Evolutionary conservation across 805 yeast species (phyloP).

Genomic region (Tetrapisispora iriomotensis): DNA sequence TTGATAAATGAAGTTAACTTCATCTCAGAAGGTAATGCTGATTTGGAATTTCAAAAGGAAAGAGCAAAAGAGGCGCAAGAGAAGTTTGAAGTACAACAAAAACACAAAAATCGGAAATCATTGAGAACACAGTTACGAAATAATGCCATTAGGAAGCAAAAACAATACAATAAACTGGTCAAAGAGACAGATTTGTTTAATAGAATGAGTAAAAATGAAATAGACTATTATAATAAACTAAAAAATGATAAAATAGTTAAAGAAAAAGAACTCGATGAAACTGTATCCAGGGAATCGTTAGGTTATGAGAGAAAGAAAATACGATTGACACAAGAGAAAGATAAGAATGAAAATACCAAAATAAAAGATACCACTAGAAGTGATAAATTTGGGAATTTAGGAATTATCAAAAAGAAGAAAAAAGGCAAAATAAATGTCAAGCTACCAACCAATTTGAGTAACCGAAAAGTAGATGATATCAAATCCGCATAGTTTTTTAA

Average conservation of each 20-base stretch:
- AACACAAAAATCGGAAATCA: constrained; percentile 19
- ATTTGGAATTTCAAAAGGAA: constrained; percentile 16
- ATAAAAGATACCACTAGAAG: neutral
- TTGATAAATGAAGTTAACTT: constrained; percentile 7
- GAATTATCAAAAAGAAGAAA: constrained; percentile 1
- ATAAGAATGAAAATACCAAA: neutral
- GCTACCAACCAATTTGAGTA: neutral
- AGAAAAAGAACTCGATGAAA: constrained; percentile 8
- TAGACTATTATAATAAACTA: constrained; percentile 11
- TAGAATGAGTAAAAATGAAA: constrained; percentile 18
- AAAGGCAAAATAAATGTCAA: neutral
- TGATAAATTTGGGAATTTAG: neutral
- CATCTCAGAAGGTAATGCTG: constrained; percentile 23
- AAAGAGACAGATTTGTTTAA: constrained; percentile 24
- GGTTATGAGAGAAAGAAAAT: constrained; percentile 2
- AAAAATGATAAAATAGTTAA: constrained; percentile 4
- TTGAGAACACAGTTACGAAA: constrained; percentile 24
- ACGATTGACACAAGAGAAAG: neutral
- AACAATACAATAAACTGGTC: constrained; percentile 15
- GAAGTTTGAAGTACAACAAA: constrained; percentile 15
- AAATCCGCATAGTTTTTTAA: too few species aligned
- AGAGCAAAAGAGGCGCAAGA: constrained; percentile 16
- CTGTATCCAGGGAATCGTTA: neutral
- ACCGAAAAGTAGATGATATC: too few species aligned
- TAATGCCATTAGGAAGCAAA: constrained; percentile 23